Percentiles rank a stretch among this genome's conserved stretches.
Conservation (phyloP, 1,139 yeast genomes). For the Pichia sp. region DNA sequence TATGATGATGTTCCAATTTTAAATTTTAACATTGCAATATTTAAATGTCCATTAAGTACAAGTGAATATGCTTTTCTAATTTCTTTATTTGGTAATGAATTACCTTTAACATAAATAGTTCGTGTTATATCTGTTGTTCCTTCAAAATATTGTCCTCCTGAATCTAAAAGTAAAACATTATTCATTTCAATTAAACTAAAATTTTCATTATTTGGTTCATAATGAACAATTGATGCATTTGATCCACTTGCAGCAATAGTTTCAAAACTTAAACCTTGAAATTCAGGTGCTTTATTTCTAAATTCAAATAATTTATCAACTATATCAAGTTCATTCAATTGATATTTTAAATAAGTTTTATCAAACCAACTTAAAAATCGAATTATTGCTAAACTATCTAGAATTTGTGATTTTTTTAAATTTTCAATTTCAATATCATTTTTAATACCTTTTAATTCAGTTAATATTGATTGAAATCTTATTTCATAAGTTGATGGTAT, state of each 20-base stretch:
- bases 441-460: slow-evolving; percentile 44
- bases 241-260: slow-evolving; percentile 52
- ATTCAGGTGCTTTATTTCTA: slow-evolving; percentile 39
- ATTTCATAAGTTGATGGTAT: slow-evolving; percentile 30
- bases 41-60: slow-evolving; percentile 51
- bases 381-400: slow-evolving; percentile 50
- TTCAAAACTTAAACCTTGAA: slow-evolving; percentile 48
- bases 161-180: slow-evolving; percentile 42
- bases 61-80: slow-evolving; percentile 40
- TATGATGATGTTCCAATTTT: slow-evolving; percentile 42
- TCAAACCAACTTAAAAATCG: slow-evolving; percentile 52
- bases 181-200: slow-evolving; percentile 38
- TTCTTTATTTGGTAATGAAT: slow-evolving; percentile 26
- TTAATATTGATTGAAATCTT: slow-evolving; percentile 29
- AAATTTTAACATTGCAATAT: slow-evolving; percentile 48
- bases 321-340: slow-evolving; percentile 42
- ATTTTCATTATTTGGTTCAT: slow-evolving; percentile 44
- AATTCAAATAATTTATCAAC: slow-evolving; percentile 40
- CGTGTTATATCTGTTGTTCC: slow-evolving; percentile 59
- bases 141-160: slow-evolving; percentile 53
- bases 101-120: slow-evolving; percentile 40
- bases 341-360: slow-evolving; percentile 28
- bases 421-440: slow-evolving; percentile 44
- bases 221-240: slow-evolving; percentile 51
- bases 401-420: slow-evolving; percentile 44